Conservation (phyloP, 2,329 filamentous ascomycete species). For the Tolypocladium tropicale region DNA sequence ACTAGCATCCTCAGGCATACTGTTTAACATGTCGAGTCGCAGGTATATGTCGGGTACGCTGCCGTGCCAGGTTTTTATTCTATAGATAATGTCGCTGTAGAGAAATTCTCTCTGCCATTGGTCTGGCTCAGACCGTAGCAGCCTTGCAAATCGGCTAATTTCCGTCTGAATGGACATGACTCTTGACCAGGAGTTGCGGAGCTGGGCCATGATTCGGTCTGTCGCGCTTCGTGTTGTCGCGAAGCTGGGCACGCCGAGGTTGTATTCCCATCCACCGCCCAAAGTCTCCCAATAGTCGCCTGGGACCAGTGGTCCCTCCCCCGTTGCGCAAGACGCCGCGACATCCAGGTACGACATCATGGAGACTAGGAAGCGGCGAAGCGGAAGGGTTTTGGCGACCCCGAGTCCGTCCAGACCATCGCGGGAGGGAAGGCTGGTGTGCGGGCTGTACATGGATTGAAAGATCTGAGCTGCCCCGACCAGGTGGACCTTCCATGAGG, state of each 20-base stretch:
- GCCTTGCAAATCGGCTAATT: conserved; percentile 6
- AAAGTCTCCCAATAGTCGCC: conserved; percentile 26
- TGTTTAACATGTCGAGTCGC: background rate
- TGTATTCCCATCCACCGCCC: conserved; percentile 26
- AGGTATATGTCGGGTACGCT: conserved; percentile 5
- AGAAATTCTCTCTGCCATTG: conserved; percentile 3
- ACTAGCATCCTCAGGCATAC: background rate
- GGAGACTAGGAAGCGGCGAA: conserved; percentile 22
- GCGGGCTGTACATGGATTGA: conserved; percentile 7
- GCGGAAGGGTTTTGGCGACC: conserved; percentile 1
- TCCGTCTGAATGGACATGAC: conserved; percentile 10
- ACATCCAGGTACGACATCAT: conserved; percentile 27
- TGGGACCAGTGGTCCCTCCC: conserved; percentile 23
- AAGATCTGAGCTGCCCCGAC: conserved; percentile 27
- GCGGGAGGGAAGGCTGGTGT: background rate
- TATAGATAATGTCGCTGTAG: conserved; percentile 2
- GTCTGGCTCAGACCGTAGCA: background rate
- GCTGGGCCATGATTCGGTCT: conserved; percentile 5
- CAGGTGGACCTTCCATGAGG: conserved; percentile 27
- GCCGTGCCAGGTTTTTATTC: conserved; percentile 7
- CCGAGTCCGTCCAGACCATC: background rate
- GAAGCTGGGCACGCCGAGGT: conserved; percentile 9
- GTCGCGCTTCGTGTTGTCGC: background rate
- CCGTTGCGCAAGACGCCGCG: conserved; percentile 24
- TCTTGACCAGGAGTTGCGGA: conserved; percentile 8